A percentile compares a stretch with the other conserved stretches of the same genome.
phyloP scores from a whole-genome alignment of 2,329 filamentous ascomycete species.

The Penicillium sp. region DNA sequence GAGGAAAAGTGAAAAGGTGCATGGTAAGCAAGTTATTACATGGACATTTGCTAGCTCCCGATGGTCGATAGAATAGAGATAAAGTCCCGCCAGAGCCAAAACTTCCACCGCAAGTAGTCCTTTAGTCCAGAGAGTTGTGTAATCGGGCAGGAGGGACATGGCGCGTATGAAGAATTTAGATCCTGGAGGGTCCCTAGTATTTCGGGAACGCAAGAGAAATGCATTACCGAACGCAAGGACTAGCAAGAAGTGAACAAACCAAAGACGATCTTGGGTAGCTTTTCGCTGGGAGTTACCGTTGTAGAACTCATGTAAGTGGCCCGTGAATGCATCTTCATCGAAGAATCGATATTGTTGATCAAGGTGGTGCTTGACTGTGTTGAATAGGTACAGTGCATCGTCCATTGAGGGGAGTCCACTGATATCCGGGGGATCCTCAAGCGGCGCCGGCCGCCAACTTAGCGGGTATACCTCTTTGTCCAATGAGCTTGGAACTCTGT shows the following conservation, averaged over 20 bases:
- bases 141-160: slow-evolving; percentile 39
- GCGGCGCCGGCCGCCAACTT: slow-evolving; percentile 11
- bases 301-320: slow-evolving; percentile 32
- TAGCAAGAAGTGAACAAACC: slow-evolving; percentile 22
- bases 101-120: slow-evolving; percentile 41
- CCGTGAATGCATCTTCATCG: slow-evolving; percentile 32
- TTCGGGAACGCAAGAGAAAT: slow-evolving; percentile 11
- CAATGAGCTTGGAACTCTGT: slow-evolving; percentile 20
- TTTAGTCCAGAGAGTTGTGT: slow-evolving; percentile 37
- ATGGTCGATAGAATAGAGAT: slow-evolving; percentile 42
- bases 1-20: no score
- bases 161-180: slow-evolving; percentile 22
- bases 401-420: slow-evolving; percentile 35
- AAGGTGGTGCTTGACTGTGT: slow-evolving; percentile 42
- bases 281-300: slow-evolving; percentile 10
- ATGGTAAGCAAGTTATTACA: slow-evolving; percentile 20
- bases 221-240: slow-evolving; percentile 20
- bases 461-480: slow-evolving; percentile 31
- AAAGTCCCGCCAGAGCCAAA: slow-evolving; percentile 37
- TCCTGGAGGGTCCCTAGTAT: slow-evolving; percentile 13
- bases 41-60: slow-evolving; percentile 36
- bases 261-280: slow-evolving; percentile 23
- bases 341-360: slow-evolving; percentile 39
- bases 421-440: slow-evolving; percentile 29
- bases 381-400: slow-evolving; percentile 24